Base-by-base conservation (phyloP, 495 filamentous ascomycete species). In the Xylaria curta region DNA sequence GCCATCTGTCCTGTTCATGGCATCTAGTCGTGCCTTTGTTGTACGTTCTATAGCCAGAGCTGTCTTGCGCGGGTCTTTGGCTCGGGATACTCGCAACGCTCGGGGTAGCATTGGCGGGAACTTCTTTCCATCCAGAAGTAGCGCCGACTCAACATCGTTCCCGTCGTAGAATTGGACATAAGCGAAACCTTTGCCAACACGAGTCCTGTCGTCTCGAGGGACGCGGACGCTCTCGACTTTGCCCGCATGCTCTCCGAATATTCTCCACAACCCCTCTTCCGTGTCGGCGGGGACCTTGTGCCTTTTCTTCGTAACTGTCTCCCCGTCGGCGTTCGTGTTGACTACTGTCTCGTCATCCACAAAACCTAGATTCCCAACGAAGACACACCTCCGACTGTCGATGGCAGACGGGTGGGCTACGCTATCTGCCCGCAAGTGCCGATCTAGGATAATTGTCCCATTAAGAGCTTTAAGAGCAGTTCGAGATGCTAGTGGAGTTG, bases 141-240 rank as follows among this genome's bases (percentile, higher is more conserved):
- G 85, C 2, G 97, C 95, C 42, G 91, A 89, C 78, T 99, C 97
- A 33, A 98, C 95, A 21, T 89, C 84, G 78, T 95, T 97, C 33
- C 84, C 86, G 74, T 98, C 93, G 78, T 89, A 84, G 80, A 98
- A 99, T 76, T 99, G 97, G 44, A 99, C 94, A 76, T 99, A 99
- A 26, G 97, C 97, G 80, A 99, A 94, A 17, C 97, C 97, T 80
- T 99, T 98, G 59, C 96, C 94, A 59, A 99, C 93, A 44, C 97
- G 89, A 26, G 97, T 98, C 61, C 90, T 90, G 56, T 91, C 83
- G 75, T 99, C 97, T 68, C 97, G 89, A 40, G 97, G 87, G n/a
- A 99, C 92, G 13, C 97, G 91, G 44, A 98, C 97, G 75, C 91
- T 95, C 82, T 99, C 95, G 15, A 99, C 90, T 61, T 87, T 91